Base-by-base conservation (phyloP, 2,329 filamentous ascomycete species). In the Phialocephala subalpina region DNA sequence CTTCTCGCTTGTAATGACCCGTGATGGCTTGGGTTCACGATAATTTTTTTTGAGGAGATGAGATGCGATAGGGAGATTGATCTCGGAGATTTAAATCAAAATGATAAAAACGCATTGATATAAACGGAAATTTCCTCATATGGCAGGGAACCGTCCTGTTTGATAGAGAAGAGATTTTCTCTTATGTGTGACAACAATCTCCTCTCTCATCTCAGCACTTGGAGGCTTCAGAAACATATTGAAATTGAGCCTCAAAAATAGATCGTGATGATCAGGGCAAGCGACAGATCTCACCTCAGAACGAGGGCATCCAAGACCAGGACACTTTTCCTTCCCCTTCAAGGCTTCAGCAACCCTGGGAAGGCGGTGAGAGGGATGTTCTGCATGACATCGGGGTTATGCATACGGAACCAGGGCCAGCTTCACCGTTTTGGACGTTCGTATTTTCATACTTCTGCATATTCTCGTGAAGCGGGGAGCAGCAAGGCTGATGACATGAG, bases 401-500 rank as follows among this genome's bases (percentile, higher is more conserved):
- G 45, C 45, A 49, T 49, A 27, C 45, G 9, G 8, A n/a, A n/a
- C n/a, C n/a, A n/a, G 20, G n/a, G 7, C 11, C 45, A 20, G 20
- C n/a, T 6, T 20, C 11, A 11, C 3, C 16, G 45, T 12, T 22
- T 22, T 22, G 45, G 9, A 20, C 9, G 12, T 49, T 42, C 12
- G n/a, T 12, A 27, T 49, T 27, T 47, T 20, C 45, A 9, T 25
- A 7, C 45, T 25, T 42, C 40, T n/a, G 18, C 9, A 9, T 9
- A 33, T 33, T n/a, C n/a, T n/a, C 29, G 29, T 33, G 29, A 33
- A 33, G 9, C 4, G 4, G 29, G 29, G 29, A 42, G 40, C 16
- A 42, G 22, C 49, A 53, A 53, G 49, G 49, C 49, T 53, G 49
- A 53, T 53, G 49, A 53, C 22, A 22, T 53, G 12, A 49, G 45